A percentile compares a stretch with the other conserved stretches of the same genome.
phyloP scores from a whole-genome alignment of 2,329 filamentous ascomycete species.

The Cylindrodendrum hubeiense region DNA sequence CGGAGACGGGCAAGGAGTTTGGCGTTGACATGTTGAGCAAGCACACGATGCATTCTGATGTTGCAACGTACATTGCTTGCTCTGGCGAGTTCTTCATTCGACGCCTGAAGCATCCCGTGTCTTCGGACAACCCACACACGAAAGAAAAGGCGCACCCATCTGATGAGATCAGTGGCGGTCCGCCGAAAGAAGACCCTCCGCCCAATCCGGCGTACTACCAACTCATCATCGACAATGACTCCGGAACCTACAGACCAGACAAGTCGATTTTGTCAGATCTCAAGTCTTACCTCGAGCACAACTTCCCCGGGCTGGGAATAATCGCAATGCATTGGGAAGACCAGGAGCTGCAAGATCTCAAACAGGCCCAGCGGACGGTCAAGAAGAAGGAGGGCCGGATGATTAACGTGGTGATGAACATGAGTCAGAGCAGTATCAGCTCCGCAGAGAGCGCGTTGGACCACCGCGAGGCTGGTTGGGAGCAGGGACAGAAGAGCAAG shows the following conservation, averaged over 20 bases:
- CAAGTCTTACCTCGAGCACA: constrained; percentile 75
- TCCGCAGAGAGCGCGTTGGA: constrained; percentile 67
- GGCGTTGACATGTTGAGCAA: constrained; percentile 94
- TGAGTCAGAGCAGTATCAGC: constrained; percentile 65
- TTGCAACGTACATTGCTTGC: constrained; percentile 90
- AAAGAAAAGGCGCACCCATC: constrained; percentile 64
- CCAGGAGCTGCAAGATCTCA: constrained; percentile 78
- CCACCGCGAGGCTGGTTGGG: constrained; percentile 55
- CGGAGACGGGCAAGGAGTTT: constrained; percentile 95
- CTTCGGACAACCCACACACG: constrained; percentile 57
- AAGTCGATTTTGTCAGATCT: constrained; percentile 79
- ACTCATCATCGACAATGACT: constrained; percentile 94
- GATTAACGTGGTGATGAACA: constrained; percentile 69
- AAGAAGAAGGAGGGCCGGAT: constrained; percentile 75
- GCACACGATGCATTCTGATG: constrained; percentile 97
- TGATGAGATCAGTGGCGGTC: constrained; percentile 60
- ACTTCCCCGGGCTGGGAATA: constrained; percentile 83
- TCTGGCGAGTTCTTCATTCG: constrained; percentile 94
- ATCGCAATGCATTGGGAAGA: constrained; percentile 84
- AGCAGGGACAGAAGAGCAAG: constrained; percentile 60
- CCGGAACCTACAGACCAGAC: constrained; percentile 92
- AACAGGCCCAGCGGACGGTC: constrained; percentile 77
- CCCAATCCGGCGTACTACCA: constrained; percentile 75
- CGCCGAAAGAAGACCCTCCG: constrained; percentile 58
- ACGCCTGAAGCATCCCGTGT: constrained; percentile 66